These are phyloP conservation scores for Eucalyptus tenuipes DNA, from an alignment of 345 rosid species.

Conservation along the genomic window DNA sequence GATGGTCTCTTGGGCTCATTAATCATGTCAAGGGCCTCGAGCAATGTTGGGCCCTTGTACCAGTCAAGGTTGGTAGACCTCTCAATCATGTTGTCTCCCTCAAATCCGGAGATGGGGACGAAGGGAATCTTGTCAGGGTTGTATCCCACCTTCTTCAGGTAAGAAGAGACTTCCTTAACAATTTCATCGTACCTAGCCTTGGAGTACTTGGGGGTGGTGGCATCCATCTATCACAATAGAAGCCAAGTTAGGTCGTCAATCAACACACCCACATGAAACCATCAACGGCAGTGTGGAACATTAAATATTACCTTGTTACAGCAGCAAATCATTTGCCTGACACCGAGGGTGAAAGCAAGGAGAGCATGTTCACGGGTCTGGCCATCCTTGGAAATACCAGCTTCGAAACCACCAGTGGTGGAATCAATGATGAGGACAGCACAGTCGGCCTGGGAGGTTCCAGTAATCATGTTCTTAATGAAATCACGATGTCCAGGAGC, in stretches of 20 bases:
- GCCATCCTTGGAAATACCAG: constrained; percentile 79
- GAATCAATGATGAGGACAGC: constrained; percentile 74
- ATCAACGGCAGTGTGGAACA: background rate
- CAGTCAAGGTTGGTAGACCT: constrained; percentile 70
- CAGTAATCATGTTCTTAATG: constrained; percentile 78
- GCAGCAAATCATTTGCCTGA: constrained; percentile 82
- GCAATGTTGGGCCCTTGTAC: constrained; percentile 76
- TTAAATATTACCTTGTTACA: constrained; percentile 44
- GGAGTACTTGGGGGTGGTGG: constrained; percentile 72
- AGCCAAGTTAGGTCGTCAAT: background rate
- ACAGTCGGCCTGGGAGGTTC: constrained; percentile 77
- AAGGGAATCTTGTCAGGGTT: constrained; percentile 73
- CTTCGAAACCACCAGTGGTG: constrained; percentile 83
- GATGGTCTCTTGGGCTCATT: constrained; percentile 76
- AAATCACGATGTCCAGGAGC: constrained; percentile 90
- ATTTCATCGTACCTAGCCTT: constrained; percentile 75
- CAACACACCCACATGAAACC: background rate
- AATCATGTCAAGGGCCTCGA: constrained; percentile 59
- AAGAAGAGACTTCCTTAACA: constrained; percentile 67
- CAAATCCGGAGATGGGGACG: constrained; percentile 75
- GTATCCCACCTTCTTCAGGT: constrained; percentile 67
- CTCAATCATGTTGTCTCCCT: constrained; percentile 87
- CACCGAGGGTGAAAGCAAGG: constrained; percentile 91
- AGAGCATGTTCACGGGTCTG: constrained; percentile 85
- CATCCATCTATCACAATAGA: constrained; percentile 45